Percentiles rank a stretch among this genome's conserved stretches.
Conservation (phyloP, 108 stramenopile species). For the Stephanodiscus minutulus region DNA sequence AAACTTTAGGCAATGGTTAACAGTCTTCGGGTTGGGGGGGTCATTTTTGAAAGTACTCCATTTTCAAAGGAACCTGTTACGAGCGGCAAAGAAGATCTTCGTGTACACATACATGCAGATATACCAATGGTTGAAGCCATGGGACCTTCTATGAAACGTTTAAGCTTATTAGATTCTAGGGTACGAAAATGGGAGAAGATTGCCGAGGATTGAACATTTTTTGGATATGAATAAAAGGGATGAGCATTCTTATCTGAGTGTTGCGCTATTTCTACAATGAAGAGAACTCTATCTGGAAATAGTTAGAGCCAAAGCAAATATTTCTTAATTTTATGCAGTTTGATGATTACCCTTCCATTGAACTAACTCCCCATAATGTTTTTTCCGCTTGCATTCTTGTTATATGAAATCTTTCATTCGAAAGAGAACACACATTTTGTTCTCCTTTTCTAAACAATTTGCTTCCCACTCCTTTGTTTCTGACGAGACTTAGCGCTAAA, state of each 20-base stretch:
- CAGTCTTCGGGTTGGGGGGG: conserved; percentile 8
- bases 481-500: conserved; percentile 48
- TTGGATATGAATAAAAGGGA: not conserved
- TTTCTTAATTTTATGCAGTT: no score
- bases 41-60: conserved; percentile 22
- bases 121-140: conserved; percentile 17
- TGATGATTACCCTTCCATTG: no score
- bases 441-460: conserved; percentile 21
- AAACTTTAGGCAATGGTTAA: conserved; percentile 19
- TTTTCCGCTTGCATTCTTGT: no score
- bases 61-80: conserved; percentile 10
- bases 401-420: no score
- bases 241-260: no score
- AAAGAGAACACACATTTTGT: no score
- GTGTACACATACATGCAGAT: conserved; percentile 8
- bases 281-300: no score
- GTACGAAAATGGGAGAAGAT: not conserved
- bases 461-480: conserved; percentile 38
- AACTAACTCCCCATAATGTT: no score
- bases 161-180: not conserved
- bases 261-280: no score
- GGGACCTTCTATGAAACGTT: conserved; percentile 7
- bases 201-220: not conserved
- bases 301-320: no score
- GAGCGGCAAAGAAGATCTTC: conserved; percentile 7